These are phyloP conservation scores for Albatrellus ellisii DNA, from an alignment of 768 basidiomycete genomes.

Conservation along the genomic window DNA sequence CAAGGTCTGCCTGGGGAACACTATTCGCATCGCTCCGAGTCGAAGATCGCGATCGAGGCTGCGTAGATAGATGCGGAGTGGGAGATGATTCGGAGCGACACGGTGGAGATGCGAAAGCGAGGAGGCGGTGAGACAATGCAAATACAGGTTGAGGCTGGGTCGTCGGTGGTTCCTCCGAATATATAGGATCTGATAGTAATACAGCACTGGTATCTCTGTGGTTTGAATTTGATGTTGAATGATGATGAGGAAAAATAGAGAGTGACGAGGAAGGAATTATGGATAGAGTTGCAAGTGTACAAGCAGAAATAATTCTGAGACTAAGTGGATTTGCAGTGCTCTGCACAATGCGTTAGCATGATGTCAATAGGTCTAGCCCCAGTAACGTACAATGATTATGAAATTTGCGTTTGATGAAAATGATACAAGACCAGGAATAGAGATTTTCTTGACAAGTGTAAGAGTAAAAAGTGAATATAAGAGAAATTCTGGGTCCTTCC, in stretches of 20 bases:
- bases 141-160: conserved; percentile 35
- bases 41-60: conserved; percentile 10
- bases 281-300: conserved; percentile 36
- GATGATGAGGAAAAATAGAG: conserved; percentile 28
- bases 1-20: conserved; percentile 35
- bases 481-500: conserved; percentile 20
- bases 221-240: conserved; percentile 8
- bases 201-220: conserved; percentile 25
- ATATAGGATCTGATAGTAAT: conserved; percentile 23
- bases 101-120: conserved; percentile 40
- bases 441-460: conserved; percentile 33
- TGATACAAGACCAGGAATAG: conserved; percentile 27
- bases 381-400: conserved; percentile 41
- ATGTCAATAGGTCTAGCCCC: not conserved
- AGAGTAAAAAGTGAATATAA: conserved; percentile 37
- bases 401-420: conserved; percentile 36
- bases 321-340: conserved; percentile 41
- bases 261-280: conserved; percentile 35
- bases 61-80: conserved; percentile 8
- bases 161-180: not conserved
- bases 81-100: conserved; percentile 15
- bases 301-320: conserved; percentile 43
- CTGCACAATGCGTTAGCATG: conserved; percentile 21
- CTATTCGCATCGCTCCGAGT: conserved; percentile 15
- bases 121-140: conserved; percentile 45